phyloP scores from a whole-genome alignment of 805 yeast species.

The Hanseniaspora taiwanica region DNA sequence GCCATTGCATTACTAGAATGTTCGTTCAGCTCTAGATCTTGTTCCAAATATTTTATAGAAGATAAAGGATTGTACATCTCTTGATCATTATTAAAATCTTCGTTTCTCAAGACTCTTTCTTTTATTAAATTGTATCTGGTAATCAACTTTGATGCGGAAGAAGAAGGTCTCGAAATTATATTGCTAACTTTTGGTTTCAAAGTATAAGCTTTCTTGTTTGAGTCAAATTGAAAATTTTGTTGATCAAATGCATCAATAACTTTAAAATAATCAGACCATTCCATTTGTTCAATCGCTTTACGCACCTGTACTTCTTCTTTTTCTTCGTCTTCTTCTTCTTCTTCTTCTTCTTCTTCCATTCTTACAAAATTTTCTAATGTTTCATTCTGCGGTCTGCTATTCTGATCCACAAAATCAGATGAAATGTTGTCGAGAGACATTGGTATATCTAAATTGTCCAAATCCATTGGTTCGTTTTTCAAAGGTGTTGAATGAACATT shows the following conservation, averaged over 20 bases:
- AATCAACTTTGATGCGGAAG: slow-evolving; percentile 17
- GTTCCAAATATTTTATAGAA: slow-evolving; percentile 17
- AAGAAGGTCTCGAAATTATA: slow-evolving; percentile 6
- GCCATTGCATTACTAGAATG: not conserved
- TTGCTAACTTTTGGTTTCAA: slow-evolving; percentile 14
- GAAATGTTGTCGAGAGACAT: too few relatives aligned
- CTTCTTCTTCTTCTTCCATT: too few relatives aligned
- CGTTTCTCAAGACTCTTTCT: slow-evolving; percentile 68
- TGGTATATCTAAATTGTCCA: not conserved
- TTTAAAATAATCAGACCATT: slow-evolving; percentile 65
- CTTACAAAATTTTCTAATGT: too few relatives aligned
- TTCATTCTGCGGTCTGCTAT: slow-evolving; percentile 2
- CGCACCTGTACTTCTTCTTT: slow-evolving; percentile 2
- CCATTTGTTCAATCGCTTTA: slow-evolving; percentile 22
- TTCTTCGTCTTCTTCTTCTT: slow-evolving; percentile 13
- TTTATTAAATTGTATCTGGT: slow-evolving; percentile 48
- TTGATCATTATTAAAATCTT: slow-evolving; percentile 40
- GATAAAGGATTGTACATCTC: slow-evolving; percentile 22
- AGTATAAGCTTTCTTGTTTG: slow-evolving; percentile 46
- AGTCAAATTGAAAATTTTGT: slow-evolving; percentile 52
- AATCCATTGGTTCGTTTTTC: slow-evolving; percentile 9
- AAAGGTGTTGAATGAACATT: too few relatives aligned
- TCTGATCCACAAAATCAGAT: too few relatives aligned
- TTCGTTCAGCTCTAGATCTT: slow-evolving; percentile 7
- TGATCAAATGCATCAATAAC: slow-evolving; percentile 51